Percentiles rank a stretch among this genome's conserved stretches.
phyloP scores from a whole-genome alignment of 1,284 basidiomycete species.

The Pseudozyma pruni region DNA sequence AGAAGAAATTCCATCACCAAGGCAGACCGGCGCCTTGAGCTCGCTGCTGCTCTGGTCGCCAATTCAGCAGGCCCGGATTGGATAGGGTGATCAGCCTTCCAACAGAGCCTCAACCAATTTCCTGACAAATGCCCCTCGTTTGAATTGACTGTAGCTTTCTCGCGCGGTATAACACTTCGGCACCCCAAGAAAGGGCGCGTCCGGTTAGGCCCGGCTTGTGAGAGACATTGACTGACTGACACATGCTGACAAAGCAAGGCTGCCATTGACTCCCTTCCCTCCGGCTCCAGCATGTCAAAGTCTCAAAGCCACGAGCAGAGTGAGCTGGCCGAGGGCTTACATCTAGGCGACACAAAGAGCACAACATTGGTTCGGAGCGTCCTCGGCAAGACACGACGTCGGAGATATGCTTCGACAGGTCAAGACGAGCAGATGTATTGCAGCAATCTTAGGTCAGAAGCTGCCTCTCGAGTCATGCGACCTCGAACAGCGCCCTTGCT shows the following conservation, averaged over 20 bases:
- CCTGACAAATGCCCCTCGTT: constrained; percentile 32
- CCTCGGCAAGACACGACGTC: neutral
- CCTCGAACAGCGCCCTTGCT: neutral
- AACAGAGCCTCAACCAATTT: constrained; percentile 10
- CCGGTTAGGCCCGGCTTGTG: constrained; percentile 12
- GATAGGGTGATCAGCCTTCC: constrained; percentile 31
- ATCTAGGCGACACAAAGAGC: too few relatives aligned
- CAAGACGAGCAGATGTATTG: neutral
- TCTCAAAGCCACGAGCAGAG: too few relatives aligned
- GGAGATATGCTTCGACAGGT: too few relatives aligned
- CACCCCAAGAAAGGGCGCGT: too few relatives aligned
- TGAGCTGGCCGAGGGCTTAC: too few relatives aligned
- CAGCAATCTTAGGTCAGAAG: constrained; percentile 18
- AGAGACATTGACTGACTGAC: too few relatives aligned
- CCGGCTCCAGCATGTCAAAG: too few relatives aligned
- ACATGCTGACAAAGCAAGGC: too few relatives aligned
- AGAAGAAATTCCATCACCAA: constrained; percentile 4
- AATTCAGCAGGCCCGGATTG: constrained; percentile 26
- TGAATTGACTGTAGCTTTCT: constrained; percentile 1
- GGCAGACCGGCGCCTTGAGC: too few relatives aligned
- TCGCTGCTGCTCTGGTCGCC: constrained; percentile 3
- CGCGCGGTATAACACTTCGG: constrained; percentile 23
- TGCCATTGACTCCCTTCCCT: too few relatives aligned
- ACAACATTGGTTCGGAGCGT: neutral
- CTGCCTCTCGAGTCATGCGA: constrained; percentile 10